phyloP scores from a whole-genome alignment of 192 early-diverging fungal genomes.

The Mortierella claussenii region DNA sequence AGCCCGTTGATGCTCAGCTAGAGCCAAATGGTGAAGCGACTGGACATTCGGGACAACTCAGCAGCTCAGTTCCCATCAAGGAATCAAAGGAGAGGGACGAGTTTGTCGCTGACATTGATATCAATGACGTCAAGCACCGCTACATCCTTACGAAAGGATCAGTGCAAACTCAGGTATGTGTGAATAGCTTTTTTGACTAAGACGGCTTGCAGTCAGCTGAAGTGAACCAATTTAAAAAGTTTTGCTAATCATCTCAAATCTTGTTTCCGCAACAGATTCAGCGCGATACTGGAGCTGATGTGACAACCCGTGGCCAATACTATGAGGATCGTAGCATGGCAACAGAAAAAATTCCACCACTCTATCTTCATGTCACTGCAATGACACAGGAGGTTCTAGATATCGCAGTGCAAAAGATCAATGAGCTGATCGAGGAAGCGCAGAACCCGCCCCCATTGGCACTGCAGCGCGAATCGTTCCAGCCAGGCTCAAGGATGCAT shows the following conservation, averaged over 20 bases:
- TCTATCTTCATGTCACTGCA: slow-evolving; percentile 83
- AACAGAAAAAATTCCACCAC: slow-evolving; percentile 79
- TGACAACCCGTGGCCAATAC: slow-evolving; percentile 87
- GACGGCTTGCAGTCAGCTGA: too few relatives aligned
- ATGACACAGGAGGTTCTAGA: slow-evolving; percentile 73
- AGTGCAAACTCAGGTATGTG: slow-evolving; percentile 68
- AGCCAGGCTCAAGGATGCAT: slow-evolving; percentile 8
- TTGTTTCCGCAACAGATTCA: slow-evolving; percentile 66
- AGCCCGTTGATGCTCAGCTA: not conserved
- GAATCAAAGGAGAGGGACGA: slow-evolving; percentile 55
- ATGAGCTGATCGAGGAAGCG: slow-evolving; percentile 77
- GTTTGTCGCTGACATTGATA: slow-evolving; percentile 75
- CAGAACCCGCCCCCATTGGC: slow-evolving; percentile 49
- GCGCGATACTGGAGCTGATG: slow-evolving; percentile 81
- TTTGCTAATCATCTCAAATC: not conserved
- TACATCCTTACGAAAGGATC: slow-evolving; percentile 82
- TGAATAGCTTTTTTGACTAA: not conserved
- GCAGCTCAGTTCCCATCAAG: not conserved
- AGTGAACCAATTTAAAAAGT: too few relatives aligned
- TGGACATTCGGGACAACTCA: not conserved
- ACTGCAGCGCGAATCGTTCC: slow-evolving; percentile 37
- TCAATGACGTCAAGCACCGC: slow-evolving; percentile 85
- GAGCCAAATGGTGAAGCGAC: not conserved
- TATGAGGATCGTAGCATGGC: slow-evolving; percentile 79
- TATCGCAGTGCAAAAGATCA: slow-evolving; percentile 74